Evolutionary conservation across 371 early-diverging fungal genomes (phyloP).

Genomic region (Actinomortierella ambigua): DNA sequence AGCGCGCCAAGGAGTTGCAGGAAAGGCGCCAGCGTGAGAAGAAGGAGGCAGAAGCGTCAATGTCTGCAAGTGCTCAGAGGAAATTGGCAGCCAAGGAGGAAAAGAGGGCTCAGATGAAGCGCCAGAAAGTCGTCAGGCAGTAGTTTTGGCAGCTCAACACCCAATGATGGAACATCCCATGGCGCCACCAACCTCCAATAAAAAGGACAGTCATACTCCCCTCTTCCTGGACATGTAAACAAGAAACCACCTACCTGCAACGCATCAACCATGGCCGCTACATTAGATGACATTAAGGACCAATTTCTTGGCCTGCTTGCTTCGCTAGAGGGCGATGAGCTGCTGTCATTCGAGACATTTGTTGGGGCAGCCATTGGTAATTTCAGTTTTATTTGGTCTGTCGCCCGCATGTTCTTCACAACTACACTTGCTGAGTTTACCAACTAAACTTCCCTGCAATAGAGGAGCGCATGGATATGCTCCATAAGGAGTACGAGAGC

Average conservation of each 20-base stretch:
- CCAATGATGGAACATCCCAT: too few species aligned
- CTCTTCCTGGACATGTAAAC: too few species aligned
- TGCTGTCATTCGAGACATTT: conserved; percentile 60
- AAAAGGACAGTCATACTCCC: too few species aligned
- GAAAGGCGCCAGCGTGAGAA: conserved; percentile 35
- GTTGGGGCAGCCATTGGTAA: conserved; percentile 61
- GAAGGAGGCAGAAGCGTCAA: conserved; percentile 34
- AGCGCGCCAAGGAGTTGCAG: conserved; percentile 27
- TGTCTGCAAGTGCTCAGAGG: conserved; percentile 39
- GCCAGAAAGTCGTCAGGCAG: conserved; percentile 21
- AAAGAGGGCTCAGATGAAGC: conserved; percentile 37
- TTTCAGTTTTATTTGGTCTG: too few species aligned
- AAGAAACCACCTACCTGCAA: too few species aligned
- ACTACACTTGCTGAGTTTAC: too few species aligned
- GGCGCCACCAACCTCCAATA: too few species aligned
- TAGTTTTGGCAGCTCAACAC: neutral
- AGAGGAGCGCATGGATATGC: too few species aligned
- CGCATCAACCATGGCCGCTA: too few species aligned
- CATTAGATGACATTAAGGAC: conserved; percentile 53
- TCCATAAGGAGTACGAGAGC: too few species aligned
- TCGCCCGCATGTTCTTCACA: too few species aligned
- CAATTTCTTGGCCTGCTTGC: conserved; percentile 57
- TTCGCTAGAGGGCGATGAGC: conserved; percentile 52
- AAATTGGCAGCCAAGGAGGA: conserved; percentile 45
- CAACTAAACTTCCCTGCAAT: too few species aligned